Conservation (phyloP, 306 rosid species). For the Malus fusca region DNA sequence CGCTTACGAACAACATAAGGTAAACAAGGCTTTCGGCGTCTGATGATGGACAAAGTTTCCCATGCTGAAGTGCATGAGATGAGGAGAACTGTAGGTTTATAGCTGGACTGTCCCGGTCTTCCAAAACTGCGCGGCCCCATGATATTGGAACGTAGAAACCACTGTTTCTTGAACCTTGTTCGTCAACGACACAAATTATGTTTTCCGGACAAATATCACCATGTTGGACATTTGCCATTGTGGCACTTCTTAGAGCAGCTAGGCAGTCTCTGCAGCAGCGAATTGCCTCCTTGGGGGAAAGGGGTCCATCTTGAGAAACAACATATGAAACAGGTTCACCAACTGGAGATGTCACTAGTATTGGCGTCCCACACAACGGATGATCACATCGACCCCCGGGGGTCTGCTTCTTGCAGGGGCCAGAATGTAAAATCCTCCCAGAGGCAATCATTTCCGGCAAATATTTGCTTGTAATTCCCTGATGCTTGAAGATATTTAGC, state of each 20-base stretch:
- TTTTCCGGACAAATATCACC: constrained; percentile 91
- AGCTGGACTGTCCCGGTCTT: constrained; percentile 86
- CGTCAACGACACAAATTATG: constrained; percentile 47
- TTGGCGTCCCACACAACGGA: constrained; percentile 85
- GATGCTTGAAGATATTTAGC: constrained; percentile 59
- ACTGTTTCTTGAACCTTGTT: constrained; percentile 32
- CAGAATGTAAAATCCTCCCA: constrained; percentile 78
- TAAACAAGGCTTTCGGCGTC: constrained; percentile 89
- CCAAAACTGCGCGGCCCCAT: constrained; percentile 91
- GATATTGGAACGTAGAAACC: constrained; percentile 54
- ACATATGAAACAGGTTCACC: constrained; percentile 64
- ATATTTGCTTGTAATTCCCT: constrained; percentile 58
- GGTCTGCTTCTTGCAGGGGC: constrained; percentile 64
- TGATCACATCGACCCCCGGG: constrained; percentile 82
- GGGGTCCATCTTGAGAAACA: constrained; percentile 47
- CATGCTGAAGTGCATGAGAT: constrained; percentile 86
- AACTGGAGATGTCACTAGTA: constrained; percentile 77
- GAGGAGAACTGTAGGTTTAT: constrained; percentile 83
- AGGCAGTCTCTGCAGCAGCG: constrained; percentile 78
- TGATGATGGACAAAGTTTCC: constrained; percentile 90
- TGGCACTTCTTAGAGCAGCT: constrained; percentile 65
- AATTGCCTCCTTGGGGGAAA: constrained; percentile 62
- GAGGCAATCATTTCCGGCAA: constrained; percentile 79
- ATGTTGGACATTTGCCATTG: constrained; percentile 66
- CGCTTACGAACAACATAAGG: constrained; percentile 51